phyloP scores from a whole-genome alignment of 352 stramenopile species.

The Globisporangium ultimum region DNA sequence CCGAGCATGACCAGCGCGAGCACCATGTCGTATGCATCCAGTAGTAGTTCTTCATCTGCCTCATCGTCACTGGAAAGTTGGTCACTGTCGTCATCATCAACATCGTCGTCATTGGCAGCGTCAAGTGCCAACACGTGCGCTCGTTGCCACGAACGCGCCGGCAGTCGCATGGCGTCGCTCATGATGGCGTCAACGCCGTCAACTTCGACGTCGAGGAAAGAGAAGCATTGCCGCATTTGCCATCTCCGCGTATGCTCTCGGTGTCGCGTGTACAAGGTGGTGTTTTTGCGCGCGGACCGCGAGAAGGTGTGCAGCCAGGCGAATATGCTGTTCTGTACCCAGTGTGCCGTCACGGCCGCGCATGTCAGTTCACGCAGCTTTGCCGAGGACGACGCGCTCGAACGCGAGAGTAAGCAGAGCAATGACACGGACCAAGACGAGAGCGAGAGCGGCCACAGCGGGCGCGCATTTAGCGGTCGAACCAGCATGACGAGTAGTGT shows the following conservation, averaged over 20 bases:
- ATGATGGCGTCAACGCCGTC: no score
- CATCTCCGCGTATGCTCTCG: neutral
- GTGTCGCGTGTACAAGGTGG: neutral
- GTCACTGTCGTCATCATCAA: neutral
- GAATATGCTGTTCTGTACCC: conserved; percentile 30
- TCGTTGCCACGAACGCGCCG: neutral
- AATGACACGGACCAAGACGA: no score
- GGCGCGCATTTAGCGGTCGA: neutral
- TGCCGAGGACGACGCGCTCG: neutral
- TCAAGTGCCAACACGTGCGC: no score
- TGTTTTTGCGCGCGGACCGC: neutral
- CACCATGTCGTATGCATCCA: neutral
- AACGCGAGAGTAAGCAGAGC: neutral
- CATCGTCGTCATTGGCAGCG: no score
- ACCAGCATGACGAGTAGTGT: neutral
- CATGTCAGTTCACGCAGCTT: neutral
- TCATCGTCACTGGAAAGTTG: no score
- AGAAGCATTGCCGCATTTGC: neutral
- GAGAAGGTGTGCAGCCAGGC: neutral
- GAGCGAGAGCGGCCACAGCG: neutral
- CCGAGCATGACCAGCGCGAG: neutral
- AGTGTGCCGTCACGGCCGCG: conserved; percentile 14
- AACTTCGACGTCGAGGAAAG: conserved; percentile 11
- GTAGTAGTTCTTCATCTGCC: neutral
- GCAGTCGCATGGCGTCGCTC: neutral